Conservation (phyloP, 2,329 filamentous ascomycete species). For the Emmonsia crescens region DNA sequence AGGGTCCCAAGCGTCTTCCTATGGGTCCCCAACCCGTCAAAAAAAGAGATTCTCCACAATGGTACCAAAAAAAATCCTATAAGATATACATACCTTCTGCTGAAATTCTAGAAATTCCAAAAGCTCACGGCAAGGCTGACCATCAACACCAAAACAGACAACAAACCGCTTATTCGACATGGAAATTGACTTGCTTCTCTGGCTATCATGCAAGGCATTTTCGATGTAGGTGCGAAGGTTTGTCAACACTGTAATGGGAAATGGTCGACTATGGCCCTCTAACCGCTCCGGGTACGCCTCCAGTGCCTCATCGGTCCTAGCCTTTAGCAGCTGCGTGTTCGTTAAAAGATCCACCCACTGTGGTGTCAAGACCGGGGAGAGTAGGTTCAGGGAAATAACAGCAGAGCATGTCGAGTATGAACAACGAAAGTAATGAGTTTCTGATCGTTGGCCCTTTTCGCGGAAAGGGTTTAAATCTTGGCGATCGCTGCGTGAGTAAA, state of each 20-base stretch:
- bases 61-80: not conserved
- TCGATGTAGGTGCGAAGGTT: constrained; percentile 50
- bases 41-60: not conserved
- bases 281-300: constrained; percentile 42
- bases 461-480: constrained; percentile 13
- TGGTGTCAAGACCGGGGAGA: constrained; percentile 40
- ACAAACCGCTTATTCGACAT: constrained; percentile 54
- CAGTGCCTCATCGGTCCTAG: constrained; percentile 44
- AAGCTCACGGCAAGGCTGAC: constrained; percentile 42
- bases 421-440: constrained; percentile 47
- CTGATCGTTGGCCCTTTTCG: constrained; percentile 26
- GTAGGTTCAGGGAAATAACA: constrained; percentile 41
- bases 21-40: not conserved
- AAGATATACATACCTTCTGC: constrained; percentile 29
- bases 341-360: constrained; percentile 43
- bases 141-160: constrained; percentile 50
- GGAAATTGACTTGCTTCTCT: constrained; percentile 45
- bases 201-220: constrained; percentile 44
- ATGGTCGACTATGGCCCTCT: constrained; percentile 41
- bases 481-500: constrained; percentile 23
- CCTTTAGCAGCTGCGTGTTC: constrained; percentile 41
- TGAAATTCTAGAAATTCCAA: constrained; percentile 50
- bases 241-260: constrained; percentile 44
- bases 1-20: constrained; percentile 35
- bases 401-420: constrained; percentile 48